Evolutionary conservation across 2,329 filamentous ascomycete species (phyloP).

Genomic region (Coccinonectria pachysandricola): DNA sequence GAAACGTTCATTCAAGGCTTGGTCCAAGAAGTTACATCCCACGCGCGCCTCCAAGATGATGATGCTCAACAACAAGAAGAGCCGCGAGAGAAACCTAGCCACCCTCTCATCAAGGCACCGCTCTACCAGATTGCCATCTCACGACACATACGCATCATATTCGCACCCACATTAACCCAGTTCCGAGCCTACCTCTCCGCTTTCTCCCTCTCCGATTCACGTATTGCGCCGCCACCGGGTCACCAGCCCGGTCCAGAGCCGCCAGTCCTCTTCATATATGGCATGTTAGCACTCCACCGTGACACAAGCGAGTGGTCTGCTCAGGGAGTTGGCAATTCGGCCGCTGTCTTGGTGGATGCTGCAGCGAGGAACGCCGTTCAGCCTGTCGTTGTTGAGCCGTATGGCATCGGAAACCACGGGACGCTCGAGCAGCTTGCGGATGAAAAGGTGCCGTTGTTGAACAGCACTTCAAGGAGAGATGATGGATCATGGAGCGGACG

Average conservation of each 20-base stretch:
- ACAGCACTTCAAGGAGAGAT: slow-evolving; percentile 40
- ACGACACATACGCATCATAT: slow-evolving; percentile 58
- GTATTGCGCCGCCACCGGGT: slow-evolving; percentile 27
- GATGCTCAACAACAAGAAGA: slow-evolving; percentile 2
- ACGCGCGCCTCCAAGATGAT: slow-evolving; percentile 5
- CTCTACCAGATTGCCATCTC: slow-evolving; percentile 61
- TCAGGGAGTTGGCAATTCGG: slow-evolving; percentile 56
- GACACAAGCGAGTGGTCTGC: slow-evolving; percentile 65
- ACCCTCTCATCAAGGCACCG: slow-evolving; percentile 46
- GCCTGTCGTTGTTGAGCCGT: slow-evolving; percentile 39
- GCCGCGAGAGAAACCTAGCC: background rate
- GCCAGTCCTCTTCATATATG: slow-evolving; percentile 51
- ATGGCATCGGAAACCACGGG: slow-evolving; percentile 17
- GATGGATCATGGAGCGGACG: slow-evolving; percentile 47
- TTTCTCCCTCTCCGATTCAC: slow-evolving; percentile 31
- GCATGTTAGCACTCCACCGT: slow-evolving; percentile 54
- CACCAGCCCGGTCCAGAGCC: slow-evolving; percentile 4
- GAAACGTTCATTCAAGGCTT: slow-evolving; percentile 55
- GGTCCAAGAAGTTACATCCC: slow-evolving; percentile 31
- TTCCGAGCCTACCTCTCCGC: slow-evolving; percentile 66
- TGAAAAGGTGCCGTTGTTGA: slow-evolving; percentile 52
- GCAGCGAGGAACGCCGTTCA: slow-evolving; percentile 35
- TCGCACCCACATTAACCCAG: slow-evolving; percentile 64
- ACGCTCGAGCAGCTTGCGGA: slow-evolving; percentile 30
- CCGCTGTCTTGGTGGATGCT: slow-evolving; percentile 53